Percentiles rank a stretch among this genome's conserved stretches.
phyloP scores from a whole-genome alignment of 2,329 filamentous ascomycete genomes.

The Aspergillus latus region DNA sequence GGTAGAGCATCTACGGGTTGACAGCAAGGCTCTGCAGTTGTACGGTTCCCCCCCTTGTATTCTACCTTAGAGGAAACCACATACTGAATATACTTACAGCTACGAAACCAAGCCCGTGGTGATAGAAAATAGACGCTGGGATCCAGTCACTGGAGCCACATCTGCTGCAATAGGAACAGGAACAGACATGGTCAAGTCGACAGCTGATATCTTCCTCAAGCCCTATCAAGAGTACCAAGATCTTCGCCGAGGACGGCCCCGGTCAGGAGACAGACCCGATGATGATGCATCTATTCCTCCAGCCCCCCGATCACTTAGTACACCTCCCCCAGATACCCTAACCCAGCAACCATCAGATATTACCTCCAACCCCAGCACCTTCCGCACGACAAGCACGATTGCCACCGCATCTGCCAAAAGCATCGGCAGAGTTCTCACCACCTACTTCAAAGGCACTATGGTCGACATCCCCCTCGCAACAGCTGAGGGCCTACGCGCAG shows the following conservation, averaged over 20 bases:
- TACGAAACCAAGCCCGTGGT: slow-evolving; percentile 31
- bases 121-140: slow-evolving; percentile 37
- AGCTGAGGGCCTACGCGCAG: slow-evolving; percentile 36
- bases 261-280: background rate
- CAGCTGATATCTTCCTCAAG: slow-evolving; percentile 28
- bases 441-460: slow-evolving; percentile 33
- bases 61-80: too few relatives aligned
- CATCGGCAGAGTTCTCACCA: slow-evolving; percentile 27
- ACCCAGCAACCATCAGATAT: background rate
- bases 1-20: slow-evolving; percentile 24
- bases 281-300: background rate
- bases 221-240: slow-evolving; percentile 29
- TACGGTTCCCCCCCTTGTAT: slow-evolving; percentile 8
- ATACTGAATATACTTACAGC: slow-evolving; percentile 10
- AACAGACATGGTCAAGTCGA: slow-evolving; percentile 27
- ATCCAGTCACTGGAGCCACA: slow-evolving; percentile 31
- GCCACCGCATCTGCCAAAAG: slow-evolving; percentile 22
- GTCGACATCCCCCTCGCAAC: slow-evolving; percentile 41
- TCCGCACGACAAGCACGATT: slow-evolving; percentile 12
- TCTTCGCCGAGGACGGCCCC: background rate
- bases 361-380: background rate
- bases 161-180: slow-evolving; percentile 29
- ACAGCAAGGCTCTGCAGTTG: slow-evolving; percentile 24
- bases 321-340: background rate
- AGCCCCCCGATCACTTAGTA: background rate